Evolutionary conservation across 306 rosid species (phyloP), one percentile per base, ranked within the genome.

Genomic region (Lagenaria siceraria): DNA sequence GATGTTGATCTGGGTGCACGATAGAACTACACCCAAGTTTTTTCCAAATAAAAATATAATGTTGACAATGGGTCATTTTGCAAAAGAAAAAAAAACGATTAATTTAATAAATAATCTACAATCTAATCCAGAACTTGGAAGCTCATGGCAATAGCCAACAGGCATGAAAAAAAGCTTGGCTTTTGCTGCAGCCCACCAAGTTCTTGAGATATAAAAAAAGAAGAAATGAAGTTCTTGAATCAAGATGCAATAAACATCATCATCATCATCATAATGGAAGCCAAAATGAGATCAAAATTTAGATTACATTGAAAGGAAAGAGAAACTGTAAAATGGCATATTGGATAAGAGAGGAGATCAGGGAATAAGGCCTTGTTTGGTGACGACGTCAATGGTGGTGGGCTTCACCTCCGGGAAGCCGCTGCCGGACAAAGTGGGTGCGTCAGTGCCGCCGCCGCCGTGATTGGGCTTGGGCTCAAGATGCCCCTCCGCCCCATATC

Each of bases 391-490:
- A 6, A 77, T 43, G 71, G 79, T 12, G 53, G 31, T 12, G 3
- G 79, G 71, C n/a, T 11, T 3, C 18, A 48, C 72, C 79, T 77
- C 71, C 4, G 79, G 79, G 10, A 61, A 62, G 71, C 79, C 79
- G 7, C 27, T 61, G 54, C 80, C 80, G 24, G 80, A 78, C 62
- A 78, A 29, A 51, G 80, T 78, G 63, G 80, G 80, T n/a, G 80
- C 80, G 6, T 78, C 80, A 24, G 80, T 78, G 63, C 62, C 80
- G 21, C 61, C 64, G 8, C 43, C 60, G 22, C 29, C 62, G 17
- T 49, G 75, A 13, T 48, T 49, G 52, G 74, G 63, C 75, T 64
- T 77, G 12, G 80, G 80, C 31, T 63, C 33, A 18, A 77, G 51
- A 55, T 77, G 74, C 5, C 80, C 80, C 70, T 64, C 35, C 13